Percentiles rank a stretch among this genome's conserved stretches.
Evolutionary conservation across 1,284 basidiomycete species (phyloP).

Genomic region (Ganoderma lingzhi): DNA sequence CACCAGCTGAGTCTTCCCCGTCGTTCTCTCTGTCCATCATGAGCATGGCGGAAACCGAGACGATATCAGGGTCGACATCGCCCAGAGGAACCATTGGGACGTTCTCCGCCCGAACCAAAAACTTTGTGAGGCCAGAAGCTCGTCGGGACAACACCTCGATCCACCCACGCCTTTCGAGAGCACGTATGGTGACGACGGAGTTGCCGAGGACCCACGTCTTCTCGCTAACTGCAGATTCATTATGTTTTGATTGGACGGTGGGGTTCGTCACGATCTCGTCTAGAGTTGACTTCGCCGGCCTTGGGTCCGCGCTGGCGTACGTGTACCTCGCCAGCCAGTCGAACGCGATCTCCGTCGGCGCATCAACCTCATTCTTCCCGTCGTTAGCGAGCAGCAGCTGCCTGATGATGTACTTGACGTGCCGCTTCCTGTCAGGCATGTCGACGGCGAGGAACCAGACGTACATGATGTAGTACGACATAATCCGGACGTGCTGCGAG

Average conservation of each 20-base stretch:
- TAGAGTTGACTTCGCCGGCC: constrained; percentile 84
- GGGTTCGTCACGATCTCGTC: constrained; percentile 77
- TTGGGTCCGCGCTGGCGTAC: constrained; percentile 93
- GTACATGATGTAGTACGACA: constrained; percentile 95
- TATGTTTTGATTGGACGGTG: constrained; percentile 36
- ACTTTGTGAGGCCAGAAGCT: constrained; percentile 89
- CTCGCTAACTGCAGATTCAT: constrained; percentile 55
- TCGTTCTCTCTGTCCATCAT: constrained; percentile 67
- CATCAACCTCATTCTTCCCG: constrained; percentile 79
- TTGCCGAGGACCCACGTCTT: constrained; percentile 93
- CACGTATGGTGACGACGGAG: constrained; percentile 86
- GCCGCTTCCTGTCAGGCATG: constrained; percentile 83
- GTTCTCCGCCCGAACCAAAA: constrained; percentile 94
- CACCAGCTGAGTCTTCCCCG: constrained; percentile 13
- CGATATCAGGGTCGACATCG: constrained; percentile 81
- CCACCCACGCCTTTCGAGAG: constrained; percentile 85
- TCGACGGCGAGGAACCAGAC: constrained; percentile 95
- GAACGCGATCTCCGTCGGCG: constrained; percentile 95
- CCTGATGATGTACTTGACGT: constrained; percentile 89
- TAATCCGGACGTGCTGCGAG: constrained; percentile 93
- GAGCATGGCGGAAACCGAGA: constrained; percentile 75
- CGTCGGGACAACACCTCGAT: constrained; percentile 88
- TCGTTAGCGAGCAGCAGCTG: constrained; percentile 92
- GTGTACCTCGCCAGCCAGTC: constrained; percentile 98
- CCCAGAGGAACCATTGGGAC: constrained; percentile 85